Conservation (phyloP, 805 yeast species). For the Candida pseudoglaebosa region DNA sequence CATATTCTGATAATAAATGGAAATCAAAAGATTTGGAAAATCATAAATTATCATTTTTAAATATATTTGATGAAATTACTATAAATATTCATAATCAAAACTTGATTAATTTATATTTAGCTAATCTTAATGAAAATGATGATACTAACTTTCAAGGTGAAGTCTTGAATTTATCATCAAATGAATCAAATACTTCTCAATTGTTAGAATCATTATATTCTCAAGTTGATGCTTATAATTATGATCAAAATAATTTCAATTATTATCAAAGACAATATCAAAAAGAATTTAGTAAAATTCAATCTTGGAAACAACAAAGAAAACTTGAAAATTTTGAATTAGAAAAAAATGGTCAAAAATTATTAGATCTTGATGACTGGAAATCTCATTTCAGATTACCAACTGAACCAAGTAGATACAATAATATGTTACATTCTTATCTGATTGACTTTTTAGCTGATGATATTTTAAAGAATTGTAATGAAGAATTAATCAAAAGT, state of each 20-base stretch:
- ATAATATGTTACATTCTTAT: slow-evolving; percentile 63
- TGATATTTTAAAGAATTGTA: slow-evolving; percentile 67
- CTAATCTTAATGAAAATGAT: slow-evolving; percentile 13
- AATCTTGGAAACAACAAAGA: slow-evolving; percentile 71
- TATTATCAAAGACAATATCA: slow-evolving; percentile 74
- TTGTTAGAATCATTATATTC: slow-evolving; percentile 61
- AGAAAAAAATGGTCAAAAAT: slow-evolving; percentile 53
- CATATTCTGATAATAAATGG: slow-evolving; percentile 57
- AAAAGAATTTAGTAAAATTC: slow-evolving; percentile 64
- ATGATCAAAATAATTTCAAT: slow-evolving; percentile 75
- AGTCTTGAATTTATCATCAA: slow-evolving; percentile 38
- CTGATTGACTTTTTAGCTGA: slow-evolving; percentile 67
- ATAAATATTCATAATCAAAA: slow-evolving; percentile 63
- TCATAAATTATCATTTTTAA: slow-evolving; percentile 57
- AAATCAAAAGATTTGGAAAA: slow-evolving; percentile 58
- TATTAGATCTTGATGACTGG: slow-evolving; percentile 62
- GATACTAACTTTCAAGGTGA: slow-evolving; percentile 22
- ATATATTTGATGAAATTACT: slow-evolving; percentile 70
- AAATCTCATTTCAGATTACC: slow-evolving; percentile 62
- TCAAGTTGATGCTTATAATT: slow-evolving; percentile 70
- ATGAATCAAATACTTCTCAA: slow-evolving; percentile 42
- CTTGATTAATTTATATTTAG: slow-evolving; percentile 55
- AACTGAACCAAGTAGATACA: slow-evolving; percentile 69
- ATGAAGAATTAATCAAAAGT: slow-evolving; percentile 60
- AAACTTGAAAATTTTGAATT: slow-evolving; percentile 61